Evolutionary conservation across 768 basidiomycete species (phyloP), one percentile per base, ranked within the genome.

Genomic region (Holtermanniella nyarrowii): DNA sequence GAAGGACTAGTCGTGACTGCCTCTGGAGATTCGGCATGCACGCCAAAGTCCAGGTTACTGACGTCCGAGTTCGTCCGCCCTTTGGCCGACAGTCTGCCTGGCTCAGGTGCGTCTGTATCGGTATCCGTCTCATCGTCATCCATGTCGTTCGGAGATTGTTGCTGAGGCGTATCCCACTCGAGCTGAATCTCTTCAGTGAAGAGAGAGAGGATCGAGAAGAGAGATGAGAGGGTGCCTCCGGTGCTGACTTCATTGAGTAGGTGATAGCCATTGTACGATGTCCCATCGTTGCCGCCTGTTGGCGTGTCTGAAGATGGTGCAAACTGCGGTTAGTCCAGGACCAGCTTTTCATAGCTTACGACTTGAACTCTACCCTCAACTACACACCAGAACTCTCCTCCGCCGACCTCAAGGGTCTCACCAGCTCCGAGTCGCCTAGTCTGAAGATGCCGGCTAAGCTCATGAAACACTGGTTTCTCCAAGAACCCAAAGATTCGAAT

Each of bases 391-490:
- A 99, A 99, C 57, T 84, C 89, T 63, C 88, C 88, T 74, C 58
- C 55, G 10, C 62, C 66, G 26, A 64, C 65, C 50, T 70, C 68
- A 24, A 96, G 86, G 46, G 86, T 93, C 61, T 99, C 95, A 3
- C 95, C 93, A 3, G 95, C 95, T 47, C 95, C 86, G 20, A 99
- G 75, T n/a, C 91, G 77, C 55, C 89, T 79, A 1, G 95, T 99
- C 71, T 97, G 93, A 14, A 99, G 74, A 73, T 99, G 90, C 48
- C 95, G 79, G 0, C 90, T 90, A 44, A 99, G 80, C 74, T 99
- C 95, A 63, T 97, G 93, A 68, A 99, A 99, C 58, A 91, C 95
- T 0, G 91, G 91, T 73, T 95, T 96, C 74, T 99, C 95, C 55
- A 90, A 78, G 68, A 97, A 97, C 18, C 95, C 95, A 62, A 99